These are phyloP conservation scores for Populus deltoides DNA, from an alignment of 345 rosid genomes.

Conservation along the genomic window DNA sequence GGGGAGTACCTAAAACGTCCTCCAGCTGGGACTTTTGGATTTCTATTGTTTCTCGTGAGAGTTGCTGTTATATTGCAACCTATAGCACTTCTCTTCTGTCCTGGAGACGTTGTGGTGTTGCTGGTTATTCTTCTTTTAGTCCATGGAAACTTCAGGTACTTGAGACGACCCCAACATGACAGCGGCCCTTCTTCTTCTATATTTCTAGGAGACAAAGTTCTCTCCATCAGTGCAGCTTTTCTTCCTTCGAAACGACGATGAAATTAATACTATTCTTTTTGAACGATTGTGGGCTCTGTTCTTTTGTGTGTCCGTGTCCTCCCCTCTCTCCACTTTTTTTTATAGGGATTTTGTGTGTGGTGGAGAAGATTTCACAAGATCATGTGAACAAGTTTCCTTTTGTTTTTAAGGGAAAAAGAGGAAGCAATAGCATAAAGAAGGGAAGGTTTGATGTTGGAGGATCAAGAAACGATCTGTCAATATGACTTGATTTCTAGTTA, in stretches of 20 bases:
- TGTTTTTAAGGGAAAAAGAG: background rate
- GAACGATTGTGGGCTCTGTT: conserved; percentile 1
- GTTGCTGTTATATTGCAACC: conserved; percentile 18
- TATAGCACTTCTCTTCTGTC: background rate
- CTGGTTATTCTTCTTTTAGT: conserved; percentile 5
- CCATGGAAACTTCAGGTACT: conserved; percentile 37
- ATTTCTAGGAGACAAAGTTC: conserved; percentile 20
- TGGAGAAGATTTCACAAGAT: conserved; percentile 4
- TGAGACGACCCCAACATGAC: conserved; percentile 50
- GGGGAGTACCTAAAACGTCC: conserved; percentile 43
- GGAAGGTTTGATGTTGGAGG: background rate
- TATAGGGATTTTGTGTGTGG: conserved; percentile 37
- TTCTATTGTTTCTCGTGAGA: conserved; percentile 6
- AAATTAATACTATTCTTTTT: conserved; percentile 2
- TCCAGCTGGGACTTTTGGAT: conserved; percentile 19
- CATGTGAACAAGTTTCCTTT: background rate
- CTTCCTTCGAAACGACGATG: background rate
- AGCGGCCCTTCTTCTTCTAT: conserved; percentile 19
- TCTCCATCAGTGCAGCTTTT: conserved; percentile 20
- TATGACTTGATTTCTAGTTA: no score
- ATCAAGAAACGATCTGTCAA: no score
- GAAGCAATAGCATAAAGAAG: background rate
- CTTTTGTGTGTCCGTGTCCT: background rate
- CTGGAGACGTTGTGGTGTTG: background rate
- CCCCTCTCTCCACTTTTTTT: background rate